Evolutionary conservation across 163 green algal genomes (phyloP).

Genomic region (Scenedesmus sp.): DNA sequence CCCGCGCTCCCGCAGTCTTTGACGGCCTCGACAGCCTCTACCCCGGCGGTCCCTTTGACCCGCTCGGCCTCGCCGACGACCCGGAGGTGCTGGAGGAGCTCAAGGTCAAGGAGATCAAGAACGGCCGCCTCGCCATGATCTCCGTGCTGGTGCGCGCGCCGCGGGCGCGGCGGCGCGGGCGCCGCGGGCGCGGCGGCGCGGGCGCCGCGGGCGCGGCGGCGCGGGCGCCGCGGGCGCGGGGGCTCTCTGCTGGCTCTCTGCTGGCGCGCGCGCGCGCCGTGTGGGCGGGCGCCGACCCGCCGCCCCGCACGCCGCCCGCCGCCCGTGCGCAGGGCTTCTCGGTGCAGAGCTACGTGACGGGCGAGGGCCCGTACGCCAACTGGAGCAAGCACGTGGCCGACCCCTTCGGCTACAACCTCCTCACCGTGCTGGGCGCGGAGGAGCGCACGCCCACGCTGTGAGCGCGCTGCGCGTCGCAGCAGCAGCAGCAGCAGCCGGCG

Average conservation of each 20-base stretch:
- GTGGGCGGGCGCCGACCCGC: no score
- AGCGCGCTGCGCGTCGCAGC: conserved; percentile 24
- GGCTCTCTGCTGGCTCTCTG: background rate
- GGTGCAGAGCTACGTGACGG: conserved; percentile 90
- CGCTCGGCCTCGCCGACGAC: conserved; percentile 91
- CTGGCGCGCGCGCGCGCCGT: background rate
- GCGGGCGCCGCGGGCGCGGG: no score
- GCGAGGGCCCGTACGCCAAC: conserved; percentile 96
- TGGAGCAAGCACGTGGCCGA: conserved; percentile 87
- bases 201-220: no score
- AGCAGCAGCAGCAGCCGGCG: conserved; percentile 26
- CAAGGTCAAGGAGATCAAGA: conserved; percentile 98
- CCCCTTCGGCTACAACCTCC: conserved; percentile 90
- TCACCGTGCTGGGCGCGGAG: conserved; percentile 75
- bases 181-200: no score
- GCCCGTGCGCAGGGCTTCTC: conserved; percentile 73
- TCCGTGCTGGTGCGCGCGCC: conserved; percentile 67
- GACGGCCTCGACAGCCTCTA: conserved; percentile 89
- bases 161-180: no score
- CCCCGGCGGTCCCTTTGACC: conserved; percentile 95
- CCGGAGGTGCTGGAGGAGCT: conserved; percentile 92
- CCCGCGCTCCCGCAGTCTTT: conserved; percentile 72
- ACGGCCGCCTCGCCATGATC: conserved; percentile 88
- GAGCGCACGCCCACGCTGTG: conserved; percentile 76
- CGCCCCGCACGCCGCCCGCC: no score